Percentiles rank a stretch among this genome's conserved stretches.
Conservation (phyloP, 352 stramenopile species). For the Phytopythium delawarense region DNA sequence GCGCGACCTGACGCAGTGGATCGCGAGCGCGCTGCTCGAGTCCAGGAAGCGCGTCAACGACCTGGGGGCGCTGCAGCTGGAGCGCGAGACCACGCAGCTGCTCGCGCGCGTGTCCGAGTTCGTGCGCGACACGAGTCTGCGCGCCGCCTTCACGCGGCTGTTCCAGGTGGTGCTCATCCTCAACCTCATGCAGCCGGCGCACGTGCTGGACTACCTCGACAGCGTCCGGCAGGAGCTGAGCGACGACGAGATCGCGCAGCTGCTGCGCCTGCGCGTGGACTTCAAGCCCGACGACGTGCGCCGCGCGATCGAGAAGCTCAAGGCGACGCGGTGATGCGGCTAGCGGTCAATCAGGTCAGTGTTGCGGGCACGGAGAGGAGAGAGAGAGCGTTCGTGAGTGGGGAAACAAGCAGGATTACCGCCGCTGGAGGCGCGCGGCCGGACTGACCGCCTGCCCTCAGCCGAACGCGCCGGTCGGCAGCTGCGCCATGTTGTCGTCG, state of each 20-base stretch:
- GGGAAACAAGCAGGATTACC: neutral
- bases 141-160: constrained; percentile 60
- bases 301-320: constrained; percentile 31
- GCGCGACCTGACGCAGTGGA: constrained; percentile 49
- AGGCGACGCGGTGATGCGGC: neutral
- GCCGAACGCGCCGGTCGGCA: constrained; percentile 56
- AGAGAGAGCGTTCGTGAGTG: neutral
- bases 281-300: constrained; percentile 53
- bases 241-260: constrained; percentile 39
- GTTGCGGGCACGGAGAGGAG: neutral
- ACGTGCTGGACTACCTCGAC: constrained; percentile 66
- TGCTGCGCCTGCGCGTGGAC: constrained; percentile 67
- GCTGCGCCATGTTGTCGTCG: constrained; percentile 56
- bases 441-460: constrained; percentile 7
- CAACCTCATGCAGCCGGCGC: constrained; percentile 69
- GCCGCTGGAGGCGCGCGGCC: neutral
- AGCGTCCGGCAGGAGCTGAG: constrained; percentile 47
- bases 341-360: neutral
- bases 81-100: constrained; percentile 68
- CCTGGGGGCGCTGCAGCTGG: constrained; percentile 70
- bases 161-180: constrained; percentile 79
- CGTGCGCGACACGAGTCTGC: constrained; percentile 52
- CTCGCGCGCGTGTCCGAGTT: constrained; percentile 46
- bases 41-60: constrained; percentile 75
- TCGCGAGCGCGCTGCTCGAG: constrained; percentile 45